These are phyloP conservation scores for Metschnikowia amazonensis DNA, from an alignment of 805 yeast genomes.

Conservation along the genomic window DNA sequence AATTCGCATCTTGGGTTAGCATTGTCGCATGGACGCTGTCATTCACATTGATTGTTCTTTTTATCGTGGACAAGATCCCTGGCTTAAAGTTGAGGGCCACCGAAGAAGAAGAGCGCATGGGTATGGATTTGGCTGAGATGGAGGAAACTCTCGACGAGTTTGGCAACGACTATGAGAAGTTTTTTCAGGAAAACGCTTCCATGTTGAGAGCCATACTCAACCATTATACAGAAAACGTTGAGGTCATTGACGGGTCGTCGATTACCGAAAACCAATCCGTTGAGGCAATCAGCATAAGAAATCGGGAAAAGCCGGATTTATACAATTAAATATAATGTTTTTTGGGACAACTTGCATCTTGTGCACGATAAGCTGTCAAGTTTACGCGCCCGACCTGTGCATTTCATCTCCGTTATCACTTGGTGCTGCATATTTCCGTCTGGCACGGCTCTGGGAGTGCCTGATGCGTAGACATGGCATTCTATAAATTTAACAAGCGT, in stretches of 20 bases:
- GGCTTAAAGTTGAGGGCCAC: conserved; percentile 44
- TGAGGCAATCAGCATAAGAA: conserved; percentile 7
- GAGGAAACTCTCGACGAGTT: conserved; percentile 44
- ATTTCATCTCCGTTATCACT: not conserved
- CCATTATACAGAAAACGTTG: conserved; percentile 11
- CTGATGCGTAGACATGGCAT: not conserved
- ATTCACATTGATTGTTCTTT: conserved; percentile 42
- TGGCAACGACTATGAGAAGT: conserved; percentile 31
- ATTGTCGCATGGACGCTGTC: conserved; percentile 44
- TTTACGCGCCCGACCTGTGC: conserved; percentile 1
- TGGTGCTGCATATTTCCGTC: not conserved
- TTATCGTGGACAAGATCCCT: conserved; percentile 48
- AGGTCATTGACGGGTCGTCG: conserved; percentile 15
- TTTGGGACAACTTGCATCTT: not conserved
- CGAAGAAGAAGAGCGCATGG: conserved; percentile 47
- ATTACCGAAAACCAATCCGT: conserved; percentile 7
- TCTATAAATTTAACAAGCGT: not conserved
- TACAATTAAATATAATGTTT: not conserved
- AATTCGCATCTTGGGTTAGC: conserved; percentile 42
- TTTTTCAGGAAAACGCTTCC: conserved; percentile 22
- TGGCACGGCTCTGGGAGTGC: not conserved
- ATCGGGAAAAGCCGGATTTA: conserved; percentile 12
- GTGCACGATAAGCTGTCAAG: not conserved
- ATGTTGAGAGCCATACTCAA: conserved; percentile 13
- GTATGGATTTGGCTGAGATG: conserved; percentile 50